Evolutionary conservation across 2,329 filamentous ascomycete species (phyloP), one percentile per base, ranked within the genome.

Genomic region (Myriangium duriaei): DNA sequence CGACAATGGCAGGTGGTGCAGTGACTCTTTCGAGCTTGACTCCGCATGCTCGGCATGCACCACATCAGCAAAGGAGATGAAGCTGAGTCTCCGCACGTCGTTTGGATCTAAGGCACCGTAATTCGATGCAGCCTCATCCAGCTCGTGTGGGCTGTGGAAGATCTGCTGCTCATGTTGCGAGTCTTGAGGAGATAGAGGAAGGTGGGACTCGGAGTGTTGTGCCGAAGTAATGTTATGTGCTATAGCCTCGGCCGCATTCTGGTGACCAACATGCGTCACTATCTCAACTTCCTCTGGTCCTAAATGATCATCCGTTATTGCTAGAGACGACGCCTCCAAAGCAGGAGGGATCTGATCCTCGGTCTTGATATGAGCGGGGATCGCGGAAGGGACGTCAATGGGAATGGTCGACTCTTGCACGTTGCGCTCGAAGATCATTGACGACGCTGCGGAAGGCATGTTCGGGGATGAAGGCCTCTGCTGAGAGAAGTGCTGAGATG

Each of bases 51-150:
- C 83, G 21, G 79, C 73, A 55, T 93, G 85, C 29, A 96, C 85
- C 7, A 96, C 85, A 52, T 96, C 88, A 44, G 88, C 87, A 59
- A 96, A 96, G 5, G 86, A 94, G 55, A 96, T 93, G 63, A 96
- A 96, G 57, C 82, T 91, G 45, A 96, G 63, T 14, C 88, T 76
- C 32, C 84, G 78, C 12, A 92, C 74, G 51, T 94, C 87, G 32
- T 74, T 70, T 28, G 71, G 72, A 51, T 94, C 86, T 44, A 88
- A 65, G 32, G 79, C 76, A 19, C 79, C 83, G 56, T 88, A 88
- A 54, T 76, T 84, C 41, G 79, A 82, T 2, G 74, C 75, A 16
- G 68, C 68, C 47, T 88, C 81, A 30, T 76, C 66, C 26, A 51
- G 47, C 10, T 40, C 38, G 13, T 31, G 17, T 5, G 31, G 24